Conservation (phyloP, 2,329 filamentous ascomycete species). For the Aspergillus proliferans region DNA sequence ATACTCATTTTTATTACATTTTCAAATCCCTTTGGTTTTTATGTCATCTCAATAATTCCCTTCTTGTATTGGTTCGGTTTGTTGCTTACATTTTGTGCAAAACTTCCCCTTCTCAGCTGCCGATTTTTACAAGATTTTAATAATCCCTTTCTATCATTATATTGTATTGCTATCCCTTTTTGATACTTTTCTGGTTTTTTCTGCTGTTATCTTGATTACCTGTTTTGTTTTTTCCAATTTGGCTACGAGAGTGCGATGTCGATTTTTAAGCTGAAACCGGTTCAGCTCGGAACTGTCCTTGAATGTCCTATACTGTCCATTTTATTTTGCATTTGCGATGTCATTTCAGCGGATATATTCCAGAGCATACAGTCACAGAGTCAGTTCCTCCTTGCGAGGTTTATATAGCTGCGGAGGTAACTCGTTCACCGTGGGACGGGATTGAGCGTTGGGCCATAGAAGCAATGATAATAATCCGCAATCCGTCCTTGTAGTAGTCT, state of each 20-base stretch:
- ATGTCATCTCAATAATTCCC: constrained; percentile 13
- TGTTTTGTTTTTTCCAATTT: constrained; percentile 4
- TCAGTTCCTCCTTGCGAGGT: constrained; percentile 9
- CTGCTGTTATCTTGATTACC: neutral
- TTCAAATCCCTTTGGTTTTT: constrained; percentile 14
- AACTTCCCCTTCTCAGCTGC: constrained; percentile 19
- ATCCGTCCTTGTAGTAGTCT: neutral
- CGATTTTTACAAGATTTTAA: constrained; percentile 24
- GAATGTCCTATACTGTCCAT: constrained; percentile 12
- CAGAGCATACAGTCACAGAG: constrained; percentile 11
- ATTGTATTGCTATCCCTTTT: constrained; percentile 34
- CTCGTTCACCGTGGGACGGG: constrained; percentile 7
- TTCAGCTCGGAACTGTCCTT: constrained; percentile 17
- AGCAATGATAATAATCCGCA: neutral
- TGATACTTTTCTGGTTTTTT: constrained; percentile 20
- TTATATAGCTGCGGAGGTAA: constrained; percentile 12
- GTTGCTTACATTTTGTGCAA: constrained; percentile 17
- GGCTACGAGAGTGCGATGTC: constrained; percentile 14
- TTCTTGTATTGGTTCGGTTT: constrained; percentile 21
- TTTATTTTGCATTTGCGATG: constrained; percentile 21
- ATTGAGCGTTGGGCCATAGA: constrained; percentile 5
- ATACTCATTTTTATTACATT: constrained; percentile 15
- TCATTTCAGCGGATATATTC: constrained; percentile 16
- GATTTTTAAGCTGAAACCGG: constrained; percentile 18
- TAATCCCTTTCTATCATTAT: constrained; percentile 22